Percentiles rank a stretch among this genome's conserved stretches.
These are phyloP conservation scores for Geoglossum glabrum DNA, from an alignment of 495 filamentous ascomycete species.

Conservation along the genomic window DNA sequence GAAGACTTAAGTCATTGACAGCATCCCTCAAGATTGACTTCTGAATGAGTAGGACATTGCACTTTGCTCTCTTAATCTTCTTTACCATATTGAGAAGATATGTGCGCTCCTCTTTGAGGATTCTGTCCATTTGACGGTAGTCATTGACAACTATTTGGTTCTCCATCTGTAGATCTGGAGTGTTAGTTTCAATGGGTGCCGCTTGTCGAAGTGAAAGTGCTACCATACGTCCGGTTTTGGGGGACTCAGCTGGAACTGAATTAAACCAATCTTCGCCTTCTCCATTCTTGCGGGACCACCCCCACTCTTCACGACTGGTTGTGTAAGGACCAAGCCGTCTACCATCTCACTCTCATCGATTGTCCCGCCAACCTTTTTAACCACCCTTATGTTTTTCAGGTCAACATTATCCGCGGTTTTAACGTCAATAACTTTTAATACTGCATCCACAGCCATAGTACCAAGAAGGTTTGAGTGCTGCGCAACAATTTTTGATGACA, in stretches of 20 bases:
- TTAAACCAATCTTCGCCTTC: slow-evolving; percentile 90
- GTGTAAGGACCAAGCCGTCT: slow-evolving; percentile 82
- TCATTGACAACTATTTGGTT: slow-evolving; percentile 98
- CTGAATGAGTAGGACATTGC: slow-evolving; percentile 94
- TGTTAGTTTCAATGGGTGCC: slow-evolving; percentile 5
- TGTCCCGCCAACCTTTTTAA: slow-evolving; percentile 95
- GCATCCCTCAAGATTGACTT: slow-evolving; percentile 96
- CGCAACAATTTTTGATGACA: slow-evolving; percentile 96
- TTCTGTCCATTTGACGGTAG: slow-evolving; percentile 99
- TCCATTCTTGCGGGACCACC: slow-evolving; percentile 86
- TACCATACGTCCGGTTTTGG: slow-evolving; percentile 81
- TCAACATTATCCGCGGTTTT: slow-evolving; percentile 95
- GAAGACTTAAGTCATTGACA: slow-evolving; percentile 88
- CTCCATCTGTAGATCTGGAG: slow-evolving; percentile 51
- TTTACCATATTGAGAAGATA: slow-evolving; percentile 97
- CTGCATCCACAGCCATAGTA: slow-evolving; percentile 91
- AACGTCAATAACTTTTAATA: slow-evolving; percentile 81
- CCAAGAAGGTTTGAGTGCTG: slow-evolving; percentile 84
- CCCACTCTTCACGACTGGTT: slow-evolving; percentile 80
- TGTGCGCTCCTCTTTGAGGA: slow-evolving; percentile 93
- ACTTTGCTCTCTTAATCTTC: slow-evolving; percentile 99
- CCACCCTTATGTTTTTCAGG: slow-evolving; percentile 80
- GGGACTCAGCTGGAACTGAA: slow-evolving; percentile 95
- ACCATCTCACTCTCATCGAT: slow-evolving; percentile 97
- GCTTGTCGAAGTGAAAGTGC: not conserved